These are phyloP conservation scores for Draba incana DNA, from an alignment of 345 rosid species.

Conservation along the genomic window DNA sequence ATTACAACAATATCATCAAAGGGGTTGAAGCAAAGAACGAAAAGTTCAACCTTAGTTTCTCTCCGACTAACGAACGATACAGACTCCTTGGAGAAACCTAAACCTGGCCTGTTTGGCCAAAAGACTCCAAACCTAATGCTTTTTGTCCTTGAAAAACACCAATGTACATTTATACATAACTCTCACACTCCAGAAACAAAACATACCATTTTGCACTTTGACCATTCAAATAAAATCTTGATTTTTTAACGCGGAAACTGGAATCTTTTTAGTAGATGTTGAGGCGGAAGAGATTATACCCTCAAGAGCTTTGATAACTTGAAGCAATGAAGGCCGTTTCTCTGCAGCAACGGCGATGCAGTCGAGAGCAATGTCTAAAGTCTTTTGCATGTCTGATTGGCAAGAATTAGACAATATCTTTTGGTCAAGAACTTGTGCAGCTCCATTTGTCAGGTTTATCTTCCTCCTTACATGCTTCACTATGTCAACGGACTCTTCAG, in stretches of 20 bases:
- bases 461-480: conserved; percentile 90
- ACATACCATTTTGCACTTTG: conserved; percentile 19
- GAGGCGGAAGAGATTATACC: conserved; percentile 39
- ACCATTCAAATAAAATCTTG: conserved; percentile 24
- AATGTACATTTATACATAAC: conserved; percentile 35
- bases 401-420: conserved; percentile 50
- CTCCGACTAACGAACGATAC: conserved; percentile 28
- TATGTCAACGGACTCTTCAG: conserved; percentile 60
- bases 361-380: conserved; percentile 67
- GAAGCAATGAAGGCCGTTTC: conserved; percentile 75
- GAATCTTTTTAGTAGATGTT: conserved; percentile 18
- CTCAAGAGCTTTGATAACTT: conserved; percentile 69
- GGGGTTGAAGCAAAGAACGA: conserved; percentile 27
- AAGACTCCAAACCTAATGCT: conserved; percentile 11
- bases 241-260: conserved; percentile 31
- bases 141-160: conserved; percentile 20
- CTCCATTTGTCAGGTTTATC: conserved; percentile 80
- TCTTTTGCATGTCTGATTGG: conserved; percentile 66
- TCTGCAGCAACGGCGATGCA: conserved; percentile 84
- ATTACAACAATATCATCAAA: conserved; percentile 24
- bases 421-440: conserved; percentile 69
- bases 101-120: conserved; percentile 20
- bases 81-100: conserved; percentile 39
- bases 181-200: conserved; percentile 32
- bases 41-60: conserved; percentile 7